Percentiles rank a stretch among this genome's conserved stretches.
These are phyloP conservation scores for Cladorrhinum sp. DNA, from an alignment of 2,329 filamentous ascomycete species.

Conservation along the genomic window DNA sequence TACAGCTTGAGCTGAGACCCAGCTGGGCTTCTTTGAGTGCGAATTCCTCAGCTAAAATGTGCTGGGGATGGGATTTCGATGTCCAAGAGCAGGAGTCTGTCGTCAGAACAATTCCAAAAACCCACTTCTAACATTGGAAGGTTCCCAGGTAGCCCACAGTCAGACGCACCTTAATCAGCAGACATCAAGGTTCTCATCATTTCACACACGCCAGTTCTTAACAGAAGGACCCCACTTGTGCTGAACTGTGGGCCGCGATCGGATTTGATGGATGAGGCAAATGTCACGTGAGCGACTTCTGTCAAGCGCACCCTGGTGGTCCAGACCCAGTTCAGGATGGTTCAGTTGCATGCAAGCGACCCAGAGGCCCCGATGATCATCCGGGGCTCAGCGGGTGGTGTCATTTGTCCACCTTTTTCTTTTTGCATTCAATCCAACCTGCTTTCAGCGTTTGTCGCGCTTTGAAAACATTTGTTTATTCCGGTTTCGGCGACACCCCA, in stretches of 20 bases:
- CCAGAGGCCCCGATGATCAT: no score
- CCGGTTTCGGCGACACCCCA: background rate
- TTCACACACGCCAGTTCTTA: background rate
- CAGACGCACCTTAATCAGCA: background rate
- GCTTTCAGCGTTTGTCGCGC: background rate
- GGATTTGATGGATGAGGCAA: conserved; percentile 1
- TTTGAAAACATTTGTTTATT: background rate
- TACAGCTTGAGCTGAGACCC: background rate
- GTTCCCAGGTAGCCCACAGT: background rate
- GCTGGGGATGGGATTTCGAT: background rate
- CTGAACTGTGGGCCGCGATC: conserved; percentile 1
- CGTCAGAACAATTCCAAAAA: background rate
- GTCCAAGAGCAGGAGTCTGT: background rate
- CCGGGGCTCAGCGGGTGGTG: no score
- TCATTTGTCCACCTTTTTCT: no score
- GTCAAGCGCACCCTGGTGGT: background rate
- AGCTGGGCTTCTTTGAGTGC: background rate
- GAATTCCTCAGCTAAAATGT: background rate
- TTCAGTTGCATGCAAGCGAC: no score
- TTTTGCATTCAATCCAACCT: no score
- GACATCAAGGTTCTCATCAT: conserved; percentile 9
- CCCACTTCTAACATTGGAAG: background rate
- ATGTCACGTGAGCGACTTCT: background rate
- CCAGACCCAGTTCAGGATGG: no score
- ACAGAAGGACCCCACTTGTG: background rate